These are phyloP conservation scores for Trichosporon inkin DNA, from an alignment of 1,284 basidiomycete genomes.

Conservation along the genomic window DNA sequence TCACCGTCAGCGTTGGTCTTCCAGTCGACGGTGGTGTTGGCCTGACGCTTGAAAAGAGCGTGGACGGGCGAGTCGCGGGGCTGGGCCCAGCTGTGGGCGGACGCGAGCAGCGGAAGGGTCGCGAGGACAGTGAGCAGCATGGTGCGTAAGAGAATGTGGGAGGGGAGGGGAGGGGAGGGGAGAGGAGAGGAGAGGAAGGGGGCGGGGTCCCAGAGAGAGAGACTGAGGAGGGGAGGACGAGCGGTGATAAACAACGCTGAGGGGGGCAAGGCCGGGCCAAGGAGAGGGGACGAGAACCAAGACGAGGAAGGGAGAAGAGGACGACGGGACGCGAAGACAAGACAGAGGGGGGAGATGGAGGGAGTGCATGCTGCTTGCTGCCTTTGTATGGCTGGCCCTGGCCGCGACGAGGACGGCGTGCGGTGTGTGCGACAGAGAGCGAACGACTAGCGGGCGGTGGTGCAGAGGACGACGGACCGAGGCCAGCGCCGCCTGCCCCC, in stretches of 20 bases:
- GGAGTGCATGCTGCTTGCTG: no score
- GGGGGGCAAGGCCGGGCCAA: background rate
- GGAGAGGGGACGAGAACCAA: background rate
- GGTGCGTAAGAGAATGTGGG: background rate
- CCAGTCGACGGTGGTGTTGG: constrained; percentile 8
- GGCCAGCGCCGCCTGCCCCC: no score
- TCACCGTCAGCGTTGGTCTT: constrained; percentile 18
- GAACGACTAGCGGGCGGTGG: no score
- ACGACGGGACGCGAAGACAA: background rate
- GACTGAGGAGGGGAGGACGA: background rate
- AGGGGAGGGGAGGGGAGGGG: background rate
- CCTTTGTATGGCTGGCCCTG: no score
- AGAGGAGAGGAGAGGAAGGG: background rate
- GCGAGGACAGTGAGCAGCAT: constrained; percentile 11
- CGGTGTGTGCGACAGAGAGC: no score
- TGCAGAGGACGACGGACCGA: no score
- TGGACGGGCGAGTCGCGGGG: constrained; percentile 19
- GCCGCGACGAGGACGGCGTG: no score
- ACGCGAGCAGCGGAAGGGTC: constrained; percentile 13
- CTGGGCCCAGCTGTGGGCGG: constrained; percentile 16
- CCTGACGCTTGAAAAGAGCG: constrained; percentile 27
- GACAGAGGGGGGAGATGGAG: no score
- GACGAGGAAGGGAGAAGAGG: background rate
- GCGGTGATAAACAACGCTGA: background rate
- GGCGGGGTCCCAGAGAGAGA: background rate